Conservation (phyloP, 2,329 filamentous ascomycete genomes). For the Neurospora crassa region DNA sequence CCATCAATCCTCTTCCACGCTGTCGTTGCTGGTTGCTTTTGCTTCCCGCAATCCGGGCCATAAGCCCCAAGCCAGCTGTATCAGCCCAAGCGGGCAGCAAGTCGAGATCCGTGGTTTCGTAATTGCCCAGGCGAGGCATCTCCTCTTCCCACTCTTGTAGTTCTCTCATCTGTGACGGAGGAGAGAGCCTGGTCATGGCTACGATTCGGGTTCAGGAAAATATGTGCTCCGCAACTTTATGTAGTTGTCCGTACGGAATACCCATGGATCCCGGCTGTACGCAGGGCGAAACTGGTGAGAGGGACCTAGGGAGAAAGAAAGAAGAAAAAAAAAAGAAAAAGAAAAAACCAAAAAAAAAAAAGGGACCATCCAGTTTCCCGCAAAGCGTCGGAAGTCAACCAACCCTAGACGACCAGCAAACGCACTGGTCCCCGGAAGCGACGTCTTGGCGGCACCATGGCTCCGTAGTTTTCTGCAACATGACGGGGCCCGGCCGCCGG, state of each 20-base stretch:
- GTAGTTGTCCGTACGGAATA: background rate
- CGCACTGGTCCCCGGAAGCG: background rate
- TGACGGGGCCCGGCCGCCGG: background rate
- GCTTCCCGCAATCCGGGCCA: background rate
- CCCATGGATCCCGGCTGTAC: background rate
- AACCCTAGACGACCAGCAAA: background rate
- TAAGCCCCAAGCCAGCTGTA: background rate
- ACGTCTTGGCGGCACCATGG: background rate
- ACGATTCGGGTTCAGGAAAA: background rate
- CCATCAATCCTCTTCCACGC: background rate
- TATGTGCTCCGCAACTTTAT: background rate
- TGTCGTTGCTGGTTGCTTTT: background rate
- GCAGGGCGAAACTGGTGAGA: background rate
- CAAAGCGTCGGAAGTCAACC: background rate
- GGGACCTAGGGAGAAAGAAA: background rate
- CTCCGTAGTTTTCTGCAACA: background rate
- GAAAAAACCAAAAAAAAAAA: background rate
- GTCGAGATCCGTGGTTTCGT: background rate
- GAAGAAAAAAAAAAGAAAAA: no score
- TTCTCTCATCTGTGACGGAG: background rate
- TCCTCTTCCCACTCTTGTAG: background rate
- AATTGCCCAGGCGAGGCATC: background rate
- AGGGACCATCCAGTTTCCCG: background rate
- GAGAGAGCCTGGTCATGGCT: background rate
- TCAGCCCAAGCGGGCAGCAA: background rate